Conservation (phyloP, 495 filamentous ascomycete species). For the Oleoguttula mirabilis region DNA sequence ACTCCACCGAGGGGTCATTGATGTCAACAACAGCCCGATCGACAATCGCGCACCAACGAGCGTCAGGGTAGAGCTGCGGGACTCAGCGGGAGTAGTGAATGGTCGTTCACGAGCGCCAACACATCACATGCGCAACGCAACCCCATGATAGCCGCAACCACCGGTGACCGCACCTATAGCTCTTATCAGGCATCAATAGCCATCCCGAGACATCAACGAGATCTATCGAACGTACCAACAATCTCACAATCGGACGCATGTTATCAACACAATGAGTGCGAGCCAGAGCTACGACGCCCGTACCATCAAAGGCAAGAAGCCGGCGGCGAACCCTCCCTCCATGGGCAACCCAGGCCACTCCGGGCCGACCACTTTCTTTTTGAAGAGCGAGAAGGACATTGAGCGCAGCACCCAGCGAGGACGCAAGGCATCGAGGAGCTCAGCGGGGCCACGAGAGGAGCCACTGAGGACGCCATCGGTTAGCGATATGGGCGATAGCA, state of each 20-base stretch:
- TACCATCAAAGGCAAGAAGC: slow-evolving; percentile 22
- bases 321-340: slow-evolving; percentile 15
- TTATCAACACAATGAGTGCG: slow-evolving; percentile 12
- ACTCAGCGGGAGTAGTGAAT: too few relatives aligned
- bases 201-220: too few relatives aligned
- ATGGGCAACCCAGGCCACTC: slow-evolving; percentile 15
- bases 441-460: not conserved
- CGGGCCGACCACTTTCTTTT: slow-evolving; percentile 30
- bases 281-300: not conserved
- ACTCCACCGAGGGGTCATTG: too few relatives aligned
- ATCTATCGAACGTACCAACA: not conserved
- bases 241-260: not conserved
- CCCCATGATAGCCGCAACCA: too few relatives aligned
- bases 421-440: slow-evolving; percentile 8
- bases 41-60: too few relatives aligned
- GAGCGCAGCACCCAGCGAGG: slow-evolving; percentile 20
- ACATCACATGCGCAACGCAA: too few relatives aligned
- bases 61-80: too few relatives aligned
- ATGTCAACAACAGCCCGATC: too few relatives aligned
- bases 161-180: too few relatives aligned
- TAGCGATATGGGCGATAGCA: slow-evolving; percentile 28
- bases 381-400: slow-evolving; percentile 29
- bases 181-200: too few relatives aligned
- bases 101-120: too few relatives aligned
- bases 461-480: slow-evolving; percentile 1